phyloP scores from a whole-genome alignment of 495 filamentous ascomycete species.

The Sabuloglossum arenarium region DNA sequence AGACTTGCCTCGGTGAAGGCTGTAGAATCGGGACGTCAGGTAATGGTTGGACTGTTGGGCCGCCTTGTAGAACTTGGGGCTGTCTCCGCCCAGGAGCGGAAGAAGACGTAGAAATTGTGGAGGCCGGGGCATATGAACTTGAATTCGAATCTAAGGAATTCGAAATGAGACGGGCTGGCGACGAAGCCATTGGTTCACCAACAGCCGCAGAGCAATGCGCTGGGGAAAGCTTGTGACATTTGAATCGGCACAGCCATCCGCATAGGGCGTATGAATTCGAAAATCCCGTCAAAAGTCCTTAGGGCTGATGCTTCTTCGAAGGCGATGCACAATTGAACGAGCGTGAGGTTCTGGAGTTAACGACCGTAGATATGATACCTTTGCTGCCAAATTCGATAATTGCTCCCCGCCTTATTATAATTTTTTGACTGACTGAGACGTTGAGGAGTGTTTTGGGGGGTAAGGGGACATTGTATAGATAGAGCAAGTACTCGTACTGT shows the following conservation, averaged over 20 bases:
- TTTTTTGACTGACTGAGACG: background rate
- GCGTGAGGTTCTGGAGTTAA: background rate
- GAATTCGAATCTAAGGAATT: background rate
- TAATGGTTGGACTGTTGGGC: slow-evolving; percentile 11
- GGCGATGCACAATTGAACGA: background rate
- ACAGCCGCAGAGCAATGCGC: background rate
- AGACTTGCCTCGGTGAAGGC: slow-evolving; percentile 7
- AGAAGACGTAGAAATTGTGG: background rate
- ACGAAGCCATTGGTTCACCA: slow-evolving; percentile 2
- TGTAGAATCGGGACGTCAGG: slow-evolving; percentile 15
- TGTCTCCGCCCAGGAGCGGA: background rate
- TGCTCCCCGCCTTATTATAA: background rate
- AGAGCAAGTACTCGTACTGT: too few relatives aligned
- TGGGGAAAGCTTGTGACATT: background rate
- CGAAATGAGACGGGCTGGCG: slow-evolving; percentile 2
- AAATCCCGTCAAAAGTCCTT: background rate
- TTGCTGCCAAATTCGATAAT: background rate
- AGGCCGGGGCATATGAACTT: background rate
- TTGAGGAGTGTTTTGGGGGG: too few relatives aligned
- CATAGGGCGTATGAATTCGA: background rate
- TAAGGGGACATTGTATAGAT: too few relatives aligned
- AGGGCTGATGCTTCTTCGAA: background rate
- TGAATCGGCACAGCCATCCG: background rate
- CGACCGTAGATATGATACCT: background rate
- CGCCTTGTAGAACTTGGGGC: background rate